A percentile compares a stretch with the other conserved stretches of the same genome.
Evolutionary conservation across 2,329 filamentous ascomycete genomes (phyloP).

Genomic region (Venturia oleaginea): DNA sequence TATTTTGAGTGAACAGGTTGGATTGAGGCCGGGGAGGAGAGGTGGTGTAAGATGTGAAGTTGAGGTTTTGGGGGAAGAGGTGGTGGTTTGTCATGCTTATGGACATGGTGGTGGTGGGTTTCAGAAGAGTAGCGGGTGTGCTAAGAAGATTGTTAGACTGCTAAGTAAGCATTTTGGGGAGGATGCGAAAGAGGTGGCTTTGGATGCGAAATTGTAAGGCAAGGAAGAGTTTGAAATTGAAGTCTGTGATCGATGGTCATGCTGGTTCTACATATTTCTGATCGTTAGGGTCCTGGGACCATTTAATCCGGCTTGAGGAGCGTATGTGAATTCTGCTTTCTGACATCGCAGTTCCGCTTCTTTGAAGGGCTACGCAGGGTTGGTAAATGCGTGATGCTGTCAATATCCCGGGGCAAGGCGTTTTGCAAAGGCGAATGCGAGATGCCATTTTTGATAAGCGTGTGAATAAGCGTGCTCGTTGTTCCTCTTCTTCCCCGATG

Average conservation of each 20-base stretch:
- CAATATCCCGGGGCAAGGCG: no score
- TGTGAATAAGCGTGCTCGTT: not conserved
- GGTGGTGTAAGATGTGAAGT: conserved; percentile 36
- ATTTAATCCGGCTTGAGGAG: no score
- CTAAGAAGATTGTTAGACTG: conserved; percentile 15
- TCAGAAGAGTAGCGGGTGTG: conserved; percentile 19
- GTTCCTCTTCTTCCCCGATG: not conserved
- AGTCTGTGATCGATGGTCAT: no score
- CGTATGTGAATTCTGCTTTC: no score
- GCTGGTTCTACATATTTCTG: no score
- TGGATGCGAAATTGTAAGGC: not conserved
- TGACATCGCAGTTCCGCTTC: no score
- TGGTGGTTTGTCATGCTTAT: conserved; percentile 37
- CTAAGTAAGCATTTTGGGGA: not conserved
- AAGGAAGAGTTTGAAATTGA: no score
- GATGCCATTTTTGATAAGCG: not conserved
- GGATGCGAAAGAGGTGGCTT: not conserved
- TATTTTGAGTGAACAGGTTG: conserved; percentile 34
- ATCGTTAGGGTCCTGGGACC: no score
- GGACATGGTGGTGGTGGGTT: conserved; percentile 38
- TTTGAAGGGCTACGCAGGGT: no score
- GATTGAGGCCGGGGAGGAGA: conserved; percentile 35
- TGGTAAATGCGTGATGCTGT: no score
- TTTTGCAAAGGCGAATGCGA: not conserved
- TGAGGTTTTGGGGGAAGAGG: conserved; percentile 27